Conservation (phyloP, 768 basidiomycete genomes). For the Lactarius sanguifluus region DNA sequence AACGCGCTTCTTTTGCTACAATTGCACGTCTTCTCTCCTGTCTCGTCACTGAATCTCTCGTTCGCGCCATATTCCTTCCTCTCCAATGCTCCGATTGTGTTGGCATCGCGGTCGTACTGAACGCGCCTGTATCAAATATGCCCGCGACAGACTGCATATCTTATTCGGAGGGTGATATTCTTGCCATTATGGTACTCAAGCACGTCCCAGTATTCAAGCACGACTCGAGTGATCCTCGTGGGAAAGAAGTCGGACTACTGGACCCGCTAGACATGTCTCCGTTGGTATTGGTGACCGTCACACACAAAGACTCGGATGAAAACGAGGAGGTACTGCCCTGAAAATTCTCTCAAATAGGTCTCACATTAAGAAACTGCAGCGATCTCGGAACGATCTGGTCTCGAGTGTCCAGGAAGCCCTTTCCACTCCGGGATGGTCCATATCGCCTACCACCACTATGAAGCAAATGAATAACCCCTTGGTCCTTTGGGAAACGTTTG, state of each 20-base stretch:
- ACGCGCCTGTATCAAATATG: conserved; percentile 31
- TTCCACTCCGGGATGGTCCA: conserved; percentile 11
- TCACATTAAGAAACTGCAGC: not conserved
- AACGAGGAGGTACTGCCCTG: conserved; percentile 8
- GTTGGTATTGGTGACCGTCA: conserved; percentile 38
- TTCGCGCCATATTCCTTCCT: conserved; percentile 49
- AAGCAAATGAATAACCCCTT: conserved; percentile 35
- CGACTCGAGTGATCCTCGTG: conserved; percentile 35
- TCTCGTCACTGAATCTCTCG: conserved; percentile 56
- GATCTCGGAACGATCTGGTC: not conserved
- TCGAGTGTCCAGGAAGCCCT: conserved; percentile 7
- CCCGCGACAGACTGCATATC: conserved; percentile 17
- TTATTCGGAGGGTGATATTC: conserved; percentile 40
- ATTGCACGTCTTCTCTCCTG: conserved; percentile 54
- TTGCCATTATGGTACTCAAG: conserved; percentile 49
- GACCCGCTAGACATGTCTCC: conserved; percentile 58
- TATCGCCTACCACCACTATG: not conserved
- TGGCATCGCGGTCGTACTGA: conserved; percentile 46
- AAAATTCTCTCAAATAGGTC: not conserved
- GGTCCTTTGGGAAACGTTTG: conserved; percentile 47
- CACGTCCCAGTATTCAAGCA: conserved; percentile 49
- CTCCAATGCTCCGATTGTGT: conserved; percentile 37
- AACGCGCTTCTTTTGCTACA: conserved; percentile 47
- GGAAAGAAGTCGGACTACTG: conserved; percentile 47
- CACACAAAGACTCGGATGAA: conserved; percentile 23